A percentile compares a stretch with the other conserved stretches of the same genome.
phyloP scores from a whole-genome alignment of 2,329 filamentous ascomycete genomes.

The Aspergillus pseudoviridinutans region DNA sequence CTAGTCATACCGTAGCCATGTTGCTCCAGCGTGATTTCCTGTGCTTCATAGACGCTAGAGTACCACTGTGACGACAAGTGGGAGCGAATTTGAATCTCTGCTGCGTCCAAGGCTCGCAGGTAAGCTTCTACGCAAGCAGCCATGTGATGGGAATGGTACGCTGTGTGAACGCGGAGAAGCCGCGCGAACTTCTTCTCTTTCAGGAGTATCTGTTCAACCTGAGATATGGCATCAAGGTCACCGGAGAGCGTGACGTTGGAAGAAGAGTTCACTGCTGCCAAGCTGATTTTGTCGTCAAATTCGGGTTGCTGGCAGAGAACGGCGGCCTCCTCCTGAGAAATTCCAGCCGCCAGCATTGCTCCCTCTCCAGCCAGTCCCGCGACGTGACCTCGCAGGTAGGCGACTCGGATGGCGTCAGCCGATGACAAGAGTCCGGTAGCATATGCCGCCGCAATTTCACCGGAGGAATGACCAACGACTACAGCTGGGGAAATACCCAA shows the following conservation, averaged over 20 bases:
- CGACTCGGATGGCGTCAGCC: slow-evolving; percentile 42
- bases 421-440: slow-evolving; percentile 44
- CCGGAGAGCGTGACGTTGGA: slow-evolving; percentile 40
- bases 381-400: slow-evolving; percentile 44
- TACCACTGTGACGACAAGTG: neutral
- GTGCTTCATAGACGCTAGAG: no score
- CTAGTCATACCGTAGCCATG: neutral
- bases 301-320: slow-evolving; percentile 7
- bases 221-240: slow-evolving; percentile 26
- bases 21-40: neutral
- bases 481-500: slow-evolving; percentile 33
- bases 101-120: neutral
- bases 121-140: neutral
- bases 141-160: slow-evolving; percentile 22
- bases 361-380: slow-evolving; percentile 11
- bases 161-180: neutral
- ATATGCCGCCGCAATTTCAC: slow-evolving; percentile 52
- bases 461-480: slow-evolving; percentile 49
- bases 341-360: slow-evolving; percentile 34
- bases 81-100: neutral
- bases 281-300: slow-evolving; percentile 14
- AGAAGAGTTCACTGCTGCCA: slow-evolving; percentile 36
- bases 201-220: slow-evolving; percentile 8
- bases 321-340: slow-evolving; percentile 20
- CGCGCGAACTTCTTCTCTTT: neutral